Conservation (phyloP, 2,329 filamentous ascomycete species). For the Geosmithia morbida region DNA sequence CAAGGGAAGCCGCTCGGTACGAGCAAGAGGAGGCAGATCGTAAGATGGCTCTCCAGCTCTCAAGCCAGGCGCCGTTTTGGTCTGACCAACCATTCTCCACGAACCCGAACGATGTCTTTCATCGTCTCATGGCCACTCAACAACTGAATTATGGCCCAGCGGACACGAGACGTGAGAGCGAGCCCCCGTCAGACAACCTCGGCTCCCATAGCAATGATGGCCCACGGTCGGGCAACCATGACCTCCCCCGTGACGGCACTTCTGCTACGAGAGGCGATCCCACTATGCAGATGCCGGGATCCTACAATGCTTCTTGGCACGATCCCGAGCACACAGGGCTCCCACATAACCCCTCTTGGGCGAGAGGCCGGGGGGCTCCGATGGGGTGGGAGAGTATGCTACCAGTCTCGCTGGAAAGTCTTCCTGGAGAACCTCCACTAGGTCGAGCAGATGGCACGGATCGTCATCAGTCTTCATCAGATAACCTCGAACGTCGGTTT, state of each 20-base stretch:
- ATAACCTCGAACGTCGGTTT: slow-evolving; percentile 1
- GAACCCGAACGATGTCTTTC: slow-evolving; percentile 9
- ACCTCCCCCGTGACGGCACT: too few species aligned
- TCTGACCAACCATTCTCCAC: not conserved
- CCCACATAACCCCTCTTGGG: too few species aligned
- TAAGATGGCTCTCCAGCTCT: slow-evolving; percentile 13
- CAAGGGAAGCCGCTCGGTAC: slow-evolving; percentile 17
- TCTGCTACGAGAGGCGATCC: too few species aligned
- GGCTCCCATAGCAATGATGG: not conserved
- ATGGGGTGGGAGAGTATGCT: too few species aligned
- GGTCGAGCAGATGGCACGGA: too few species aligned
- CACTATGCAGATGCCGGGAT: too few species aligned
- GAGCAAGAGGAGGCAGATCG: slow-evolving; percentile 13
- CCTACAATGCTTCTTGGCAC: too few species aligned
- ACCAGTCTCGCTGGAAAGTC: too few species aligned
- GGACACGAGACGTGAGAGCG: not conserved
- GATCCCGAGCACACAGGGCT: too few species aligned
- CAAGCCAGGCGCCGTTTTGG: slow-evolving; percentile 5
- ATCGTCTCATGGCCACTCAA: slow-evolving; percentile 14
- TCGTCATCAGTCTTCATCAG: not conserved
- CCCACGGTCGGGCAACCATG: not conserved
- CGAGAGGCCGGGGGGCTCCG: too few species aligned
- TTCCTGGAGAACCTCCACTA: too few species aligned
- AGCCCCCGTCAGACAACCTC: too few species aligned
- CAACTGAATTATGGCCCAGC: slow-evolving; percentile 4